Conservation (phyloP, 257 asterid species). For the Solanum boliviense region DNA sequence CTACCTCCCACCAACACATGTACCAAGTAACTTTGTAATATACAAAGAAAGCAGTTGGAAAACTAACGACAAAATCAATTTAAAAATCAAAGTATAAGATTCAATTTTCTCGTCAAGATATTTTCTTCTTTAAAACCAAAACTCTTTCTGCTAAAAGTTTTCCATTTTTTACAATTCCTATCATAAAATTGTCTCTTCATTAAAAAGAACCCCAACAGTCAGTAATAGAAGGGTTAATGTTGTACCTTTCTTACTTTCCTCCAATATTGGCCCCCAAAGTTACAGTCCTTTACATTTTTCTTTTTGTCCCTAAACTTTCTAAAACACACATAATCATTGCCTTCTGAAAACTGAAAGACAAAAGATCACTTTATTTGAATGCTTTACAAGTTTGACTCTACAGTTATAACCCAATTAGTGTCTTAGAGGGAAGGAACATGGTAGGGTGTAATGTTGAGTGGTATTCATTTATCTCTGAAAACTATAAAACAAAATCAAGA, state of each 20-base stretch:
- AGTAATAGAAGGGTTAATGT: neutral
- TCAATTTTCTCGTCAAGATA: neutral
- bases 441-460: neutral
- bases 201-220: neutral
- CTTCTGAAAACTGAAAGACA: neutral
- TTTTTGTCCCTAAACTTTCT: neutral
- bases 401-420: neutral
- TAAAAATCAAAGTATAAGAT: neutral
- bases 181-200: neutral
- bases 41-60: neutral
- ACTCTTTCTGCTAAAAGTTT: neutral
- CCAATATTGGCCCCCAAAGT: neutral
- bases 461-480: neutral
- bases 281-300: neutral
- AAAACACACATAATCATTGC: neutral
- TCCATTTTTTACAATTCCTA: neutral
- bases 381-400: neutral
- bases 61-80: neutral
- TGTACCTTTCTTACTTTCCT: neutral
- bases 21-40: neutral
- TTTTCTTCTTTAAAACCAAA: neutral
- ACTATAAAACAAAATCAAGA: neutral
- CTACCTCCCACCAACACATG: neutral
- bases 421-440: neutral
- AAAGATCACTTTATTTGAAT: neutral